Base-by-base conservation (phyloP, 78 protist species). In the Dictyostelium firmibasis region DNA sequence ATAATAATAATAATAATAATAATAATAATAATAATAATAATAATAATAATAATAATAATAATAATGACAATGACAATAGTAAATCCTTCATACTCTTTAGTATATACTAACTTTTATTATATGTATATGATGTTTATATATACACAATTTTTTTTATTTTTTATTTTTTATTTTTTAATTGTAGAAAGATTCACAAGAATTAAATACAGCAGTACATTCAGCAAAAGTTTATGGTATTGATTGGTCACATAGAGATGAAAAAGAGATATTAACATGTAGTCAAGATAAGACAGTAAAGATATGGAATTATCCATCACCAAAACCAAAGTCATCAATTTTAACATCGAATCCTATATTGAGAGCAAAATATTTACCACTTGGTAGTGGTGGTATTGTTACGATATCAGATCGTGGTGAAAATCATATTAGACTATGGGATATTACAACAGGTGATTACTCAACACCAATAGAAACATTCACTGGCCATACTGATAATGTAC, bases 351-450 rank as follows among this genome's bases (percentile, higher is more conserved):
- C 96, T 16, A 85, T 93, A 4, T 41, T 93, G 16, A 41, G 96
- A 41, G 96, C 96, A 9, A 93, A 93, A 36, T 93, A 84, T 31
- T 67, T 86, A 83, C 96, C 96, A 57, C 38, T 78, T 7, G 96
- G 96, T 18, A 81, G 43, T 53, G 96, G 96, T 29, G 96, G 96
- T 38, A 57, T 93, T 2, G 92, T 93, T 1, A 93, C 91, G 0
- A 93, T 93, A 50, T 85, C 96, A 29, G 93, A 93, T 57, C 79
- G 92, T 53, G 92, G 92, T 31, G 96, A 93, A 29, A 85, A 93
- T 53, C 23, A 47, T 81, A 81, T 93, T 60, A 82, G 96, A 70
- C 10, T 93, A 47, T 93, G 96, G 96, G 35, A 27, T 47, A 27
- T 8, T 44, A 36, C 20, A 67, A 23, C 75, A 2, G 64, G 43